Conservation (phyloP, 352 stramenopile species). For the Phytopythium chamaehyphon region DNA sequence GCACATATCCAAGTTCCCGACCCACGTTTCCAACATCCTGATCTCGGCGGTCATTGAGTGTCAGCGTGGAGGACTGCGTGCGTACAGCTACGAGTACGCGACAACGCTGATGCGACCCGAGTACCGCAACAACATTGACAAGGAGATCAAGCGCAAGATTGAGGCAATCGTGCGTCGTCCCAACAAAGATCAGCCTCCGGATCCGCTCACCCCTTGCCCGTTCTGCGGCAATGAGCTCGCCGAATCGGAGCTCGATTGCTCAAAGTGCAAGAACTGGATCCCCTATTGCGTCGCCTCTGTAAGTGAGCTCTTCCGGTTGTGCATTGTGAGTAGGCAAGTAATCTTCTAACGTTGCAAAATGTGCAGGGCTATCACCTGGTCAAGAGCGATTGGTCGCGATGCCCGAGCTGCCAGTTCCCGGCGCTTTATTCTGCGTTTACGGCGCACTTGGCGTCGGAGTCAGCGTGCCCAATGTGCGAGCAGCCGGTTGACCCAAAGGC, state of each 20-base stretch:
- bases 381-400: slow-evolving; percentile 90
- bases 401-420: slow-evolving; percentile 86
- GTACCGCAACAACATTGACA: slow-evolving; percentile 85
- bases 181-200: slow-evolving; percentile 82
- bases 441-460: slow-evolving; percentile 67
- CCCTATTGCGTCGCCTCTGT: slow-evolving; percentile 92
- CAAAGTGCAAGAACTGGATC: slow-evolving; percentile 89
- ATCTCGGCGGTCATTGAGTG: slow-evolving; percentile 94
- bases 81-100: slow-evolving; percentile 91
- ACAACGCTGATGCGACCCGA: slow-evolving; percentile 89
- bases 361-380: slow-evolving; percentile 90
- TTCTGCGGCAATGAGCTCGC: slow-evolving; percentile 76
- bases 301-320: slow-evolving; percentile 7
- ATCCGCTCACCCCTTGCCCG: slow-evolving; percentile 75
- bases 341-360: background rate
- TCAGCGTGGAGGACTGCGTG: slow-evolving; percentile 86
- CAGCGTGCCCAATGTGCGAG: slow-evolving; percentile 78
- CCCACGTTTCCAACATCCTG: slow-evolving; percentile 88
- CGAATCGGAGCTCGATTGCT: slow-evolving; percentile 88
- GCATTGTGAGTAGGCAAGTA: too few relatives aligned
- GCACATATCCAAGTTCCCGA: slow-evolving; percentile 92
- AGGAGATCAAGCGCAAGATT: slow-evolving; percentile 92
- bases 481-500: slow-evolving; percentile 32
- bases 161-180: slow-evolving; percentile 92
- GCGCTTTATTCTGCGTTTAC: slow-evolving; percentile 87